Conservation (phyloP, 1,139 yeast genomes). For the Nadsonia starkeyi-henricii region DNA sequence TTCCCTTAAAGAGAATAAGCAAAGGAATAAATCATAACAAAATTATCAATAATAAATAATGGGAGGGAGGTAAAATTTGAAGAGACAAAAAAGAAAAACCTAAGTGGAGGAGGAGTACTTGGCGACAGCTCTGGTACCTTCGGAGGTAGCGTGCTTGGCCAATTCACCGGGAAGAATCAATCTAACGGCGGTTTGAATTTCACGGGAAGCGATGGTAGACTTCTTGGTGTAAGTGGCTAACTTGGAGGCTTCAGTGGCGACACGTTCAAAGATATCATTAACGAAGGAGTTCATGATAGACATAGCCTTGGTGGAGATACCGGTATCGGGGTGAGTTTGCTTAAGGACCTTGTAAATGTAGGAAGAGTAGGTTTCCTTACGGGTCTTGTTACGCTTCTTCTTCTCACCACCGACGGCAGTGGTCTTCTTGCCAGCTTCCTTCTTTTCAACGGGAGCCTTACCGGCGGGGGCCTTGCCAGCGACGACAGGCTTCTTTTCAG, state of each 20-base stretch:
- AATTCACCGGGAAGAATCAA: constrained; percentile 98
- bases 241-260: constrained; percentile 96
- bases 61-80: constrained; percentile 1
- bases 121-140: constrained; percentile 99
- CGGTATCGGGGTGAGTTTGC: constrained; percentile 99
- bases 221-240: constrained; percentile 99
- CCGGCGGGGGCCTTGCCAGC: constrained; percentile 64
- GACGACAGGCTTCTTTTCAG: constrained; percentile 65
- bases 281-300: constrained; percentile 98
- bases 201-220: constrained; percentile 98
- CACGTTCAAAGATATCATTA: constrained; percentile 48
- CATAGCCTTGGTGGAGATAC: constrained; percentile 99
- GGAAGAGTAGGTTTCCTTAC: constrained; percentile 98
- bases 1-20: constrained; percentile 1
- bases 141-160: constrained; percentile 98
- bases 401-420: constrained; percentile 54
- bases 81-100: constrained; percentile 1
- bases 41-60: constrained; percentile 5
- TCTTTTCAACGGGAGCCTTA: constrained; percentile 89
- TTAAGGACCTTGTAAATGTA: constrained; percentile 97
- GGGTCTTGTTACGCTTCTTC: constrained; percentile 92
- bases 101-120: constrained; percentile 69
- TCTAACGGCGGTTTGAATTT: constrained; percentile 98
- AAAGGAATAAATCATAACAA: constrained; percentile 4
- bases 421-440: constrained; percentile 92